Evolutionary conservation across 257 asterid genomes (phyloP).

Genomic region (Solanum pennellii): DNA sequence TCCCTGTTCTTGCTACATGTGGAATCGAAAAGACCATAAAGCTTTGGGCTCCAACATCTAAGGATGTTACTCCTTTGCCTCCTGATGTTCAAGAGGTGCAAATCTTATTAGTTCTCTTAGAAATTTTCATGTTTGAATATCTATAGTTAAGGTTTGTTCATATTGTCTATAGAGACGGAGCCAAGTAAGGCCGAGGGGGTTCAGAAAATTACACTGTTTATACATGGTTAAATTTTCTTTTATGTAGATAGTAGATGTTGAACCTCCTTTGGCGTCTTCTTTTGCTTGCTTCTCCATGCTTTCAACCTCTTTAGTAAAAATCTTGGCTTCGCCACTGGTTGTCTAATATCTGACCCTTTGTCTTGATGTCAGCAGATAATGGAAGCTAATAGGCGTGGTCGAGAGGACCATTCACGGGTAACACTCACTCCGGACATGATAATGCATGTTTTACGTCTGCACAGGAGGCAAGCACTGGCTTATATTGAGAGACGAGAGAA

Average conservation of each 20-base stretch:
- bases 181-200: not conserved
- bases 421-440: slow-evolving; percentile 61
- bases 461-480: slow-evolving; percentile 61
- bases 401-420: slow-evolving; percentile 48
- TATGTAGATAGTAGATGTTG: not conserved
- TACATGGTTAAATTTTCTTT: not conserved
- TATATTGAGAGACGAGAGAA: slow-evolving; percentile 33
- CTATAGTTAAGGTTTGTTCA: not conserved
- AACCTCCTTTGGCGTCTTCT: not conserved
- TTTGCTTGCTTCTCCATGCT: not conserved
- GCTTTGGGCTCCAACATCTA: slow-evolving; percentile 63
- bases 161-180: not conserved
- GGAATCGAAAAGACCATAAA: slow-evolving; percentile 59
- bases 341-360: not conserved
- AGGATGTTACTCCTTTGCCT: slow-evolving; percentile 45
- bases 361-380: slow-evolving; percentile 27
- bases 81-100: slow-evolving; percentile 45
- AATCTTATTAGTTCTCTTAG: not conserved
- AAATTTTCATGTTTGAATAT: not conserved
- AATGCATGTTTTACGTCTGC: slow-evolving; percentile 66
- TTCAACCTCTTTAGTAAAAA: not conserved
- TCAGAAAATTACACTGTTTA: not conserved
- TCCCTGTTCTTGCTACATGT: slow-evolving; percentile 65
- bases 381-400: slow-evolving; percentile 47
- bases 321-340: not conserved